Percentiles rank a stretch among this genome's conserved stretches.
Conservation (phyloP, 2,329 filamentous ascomycete species). For the Pseudogymnoascus sp. region DNA sequence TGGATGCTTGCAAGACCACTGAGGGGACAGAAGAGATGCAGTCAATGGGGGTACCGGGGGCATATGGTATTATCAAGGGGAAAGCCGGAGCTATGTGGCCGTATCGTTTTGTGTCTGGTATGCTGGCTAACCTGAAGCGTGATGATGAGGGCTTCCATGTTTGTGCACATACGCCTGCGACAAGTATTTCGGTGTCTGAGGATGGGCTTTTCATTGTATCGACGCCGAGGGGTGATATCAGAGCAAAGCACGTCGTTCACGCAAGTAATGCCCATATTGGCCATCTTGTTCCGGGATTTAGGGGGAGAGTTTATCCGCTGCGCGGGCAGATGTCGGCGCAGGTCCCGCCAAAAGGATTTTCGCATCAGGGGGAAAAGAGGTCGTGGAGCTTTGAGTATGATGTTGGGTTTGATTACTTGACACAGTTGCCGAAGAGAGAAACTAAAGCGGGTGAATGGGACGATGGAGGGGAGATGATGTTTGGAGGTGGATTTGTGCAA, state of each 20-base stretch:
- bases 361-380: constrained; percentile 30
- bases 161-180: constrained; percentile 34
- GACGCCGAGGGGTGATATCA: constrained; percentile 39
- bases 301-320: constrained; percentile 38
- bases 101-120: constrained; percentile 40
- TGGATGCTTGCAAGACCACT: background rate
- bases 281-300: constrained; percentile 44
- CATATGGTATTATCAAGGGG: constrained; percentile 23
- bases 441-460: constrained; percentile 11
- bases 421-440: constrained; percentile 36
- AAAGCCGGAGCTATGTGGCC: constrained; percentile 44
- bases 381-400: constrained; percentile 54
- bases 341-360: constrained; percentile 32
- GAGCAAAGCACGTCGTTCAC: constrained; percentile 46
- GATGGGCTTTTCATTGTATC: constrained; percentile 35
- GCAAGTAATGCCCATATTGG: constrained; percentile 49
- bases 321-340: constrained; percentile 47
- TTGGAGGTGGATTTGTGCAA: constrained; percentile 45
- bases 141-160: constrained; percentile 21
- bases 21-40: background rate
- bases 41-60: constrained; percentile 19
- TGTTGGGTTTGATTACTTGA: constrained; percentile 60
- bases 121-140: constrained; percentile 31
- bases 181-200: constrained; percentile 18
- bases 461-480: constrained; percentile 41